Evolutionary conservation across 495 filamentous ascomycete genomes (phyloP), one percentile per base, ranked within the genome.

Genomic region (Chlorociboria aeruginascens): DNA sequence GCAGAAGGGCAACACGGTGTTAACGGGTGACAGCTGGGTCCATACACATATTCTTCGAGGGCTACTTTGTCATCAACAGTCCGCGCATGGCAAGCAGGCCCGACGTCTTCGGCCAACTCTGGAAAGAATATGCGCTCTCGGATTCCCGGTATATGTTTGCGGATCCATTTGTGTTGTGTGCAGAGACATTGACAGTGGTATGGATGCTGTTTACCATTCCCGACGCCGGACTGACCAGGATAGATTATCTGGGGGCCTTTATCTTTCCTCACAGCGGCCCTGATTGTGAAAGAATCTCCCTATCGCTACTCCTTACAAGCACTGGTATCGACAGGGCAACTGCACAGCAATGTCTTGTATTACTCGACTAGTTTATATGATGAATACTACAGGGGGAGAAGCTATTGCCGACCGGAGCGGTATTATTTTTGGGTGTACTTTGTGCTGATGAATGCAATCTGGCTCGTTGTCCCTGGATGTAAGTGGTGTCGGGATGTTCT

Each of bases 41-140:
- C 45, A 77, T 79, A 47, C 76, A 79, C 60, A 32, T 74, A 37
- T 71, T 76, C 58, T 77, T 79, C 49, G 76, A 79, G 61, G 69
- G 67, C 37, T 78, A 78, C 59, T 78, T 70, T 53, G 70, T 64
- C 12, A 55, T 58, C 37, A 71, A 74, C 54, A 62, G 63, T 48
- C 53, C 55, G 12, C 50, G 51, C 43, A 69, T 80, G 59, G 68
- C 62, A 29, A 52, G 58, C 33, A 62, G 53, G 46, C 61, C 61
- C 47, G 65, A 69, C 43, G 40, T 78, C n/a, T 71, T 78, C 40
- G 77, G 70, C 0, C 73, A 81, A 60, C 58, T 79, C 20, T 81
- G 77, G 77, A 81, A 78, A 49, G 76, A 79, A 55, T 81, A 79
- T 61, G 64, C 75, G 6, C 56, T 71, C 14, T 73, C 72, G 0